Conservation (phyloP, 1,284 basidiomycete species). For the Ustilago nuda region DNA sequence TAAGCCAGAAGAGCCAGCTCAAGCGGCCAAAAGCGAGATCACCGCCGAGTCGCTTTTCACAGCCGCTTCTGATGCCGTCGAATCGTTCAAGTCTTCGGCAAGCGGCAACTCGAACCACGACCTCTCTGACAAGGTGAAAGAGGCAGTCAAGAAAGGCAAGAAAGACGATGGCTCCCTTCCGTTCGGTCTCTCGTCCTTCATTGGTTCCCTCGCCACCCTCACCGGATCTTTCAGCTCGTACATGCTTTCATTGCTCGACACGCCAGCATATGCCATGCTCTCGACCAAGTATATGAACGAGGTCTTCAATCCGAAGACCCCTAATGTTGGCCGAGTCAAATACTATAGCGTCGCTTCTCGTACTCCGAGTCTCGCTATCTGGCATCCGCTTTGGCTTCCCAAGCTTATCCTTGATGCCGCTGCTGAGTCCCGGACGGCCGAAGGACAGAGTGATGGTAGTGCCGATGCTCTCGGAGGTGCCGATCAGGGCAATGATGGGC, state of each 20-base stretch:
- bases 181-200: constrained; percentile 47
- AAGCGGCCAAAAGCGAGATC: constrained; percentile 12
- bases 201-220: constrained; percentile 70
- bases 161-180: constrained; percentile 36
- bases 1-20: constrained; percentile 17
- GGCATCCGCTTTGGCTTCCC: constrained; percentile 96
- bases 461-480: constrained; percentile 69
- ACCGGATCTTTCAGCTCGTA: constrained; percentile 86
- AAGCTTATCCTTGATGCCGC: constrained; percentile 87
- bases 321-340: constrained; percentile 82
- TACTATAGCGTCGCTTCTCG: constrained; percentile 93
- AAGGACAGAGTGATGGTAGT: constrained; percentile 62
- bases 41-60: constrained; percentile 19
- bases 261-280: constrained; percentile 95
- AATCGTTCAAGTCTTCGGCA: constrained; percentile 2
- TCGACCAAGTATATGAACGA: constrained; percentile 86
- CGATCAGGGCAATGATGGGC: constrained; percentile 91
- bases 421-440: constrained; percentile 68
- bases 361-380: constrained; percentile 78
- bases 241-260: constrained; percentile 91
- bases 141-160: constrained; percentile 33
- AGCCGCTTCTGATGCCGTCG: constrained; percentile 29
- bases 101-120: not conserved
- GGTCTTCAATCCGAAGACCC: constrained; percentile 91
- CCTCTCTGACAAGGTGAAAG: constrained; percentile 36